Conservation (phyloP, 2,329 filamentous ascomycete genomes). For the Stagonosporopsis vannaccii region DNA sequence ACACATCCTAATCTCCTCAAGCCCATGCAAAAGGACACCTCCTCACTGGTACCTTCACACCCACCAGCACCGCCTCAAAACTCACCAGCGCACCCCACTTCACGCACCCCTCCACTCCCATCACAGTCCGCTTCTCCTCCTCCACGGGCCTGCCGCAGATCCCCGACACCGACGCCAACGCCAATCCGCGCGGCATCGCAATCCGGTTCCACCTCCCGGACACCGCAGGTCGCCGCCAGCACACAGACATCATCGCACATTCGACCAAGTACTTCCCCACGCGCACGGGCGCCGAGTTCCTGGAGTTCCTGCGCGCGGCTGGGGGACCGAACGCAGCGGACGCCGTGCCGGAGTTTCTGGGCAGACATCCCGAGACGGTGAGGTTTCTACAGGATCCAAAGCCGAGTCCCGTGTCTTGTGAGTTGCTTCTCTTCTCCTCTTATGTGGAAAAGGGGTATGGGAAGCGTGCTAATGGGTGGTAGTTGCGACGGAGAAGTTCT, state of each 20-base stretch:
- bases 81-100: slow-evolving; percentile 61
- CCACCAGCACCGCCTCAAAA: slow-evolving; percentile 52
- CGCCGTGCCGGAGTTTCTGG: slow-evolving; percentile 54
- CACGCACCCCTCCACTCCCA: slow-evolving; percentile 52
- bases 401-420: slow-evolving; percentile 56
- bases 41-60: slow-evolving; percentile 61
- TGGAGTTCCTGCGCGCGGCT: slow-evolving; percentile 56
- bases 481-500: slow-evolving; percentile 58
- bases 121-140: slow-evolving; percentile 61
- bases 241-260: slow-evolving; percentile 66
- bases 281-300: slow-evolving; percentile 61
- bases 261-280: slow-evolving; percentile 62
- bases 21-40: slow-evolving; percentile 64
- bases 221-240: slow-evolving; percentile 50
- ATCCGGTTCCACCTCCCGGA: slow-evolving; percentile 59
- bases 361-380: slow-evolving; percentile 55
- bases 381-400: slow-evolving; percentile 60
- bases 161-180: slow-evolving; percentile 57
- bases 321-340: slow-evolving; percentile 40
- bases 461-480: neutral
- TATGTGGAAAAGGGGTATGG: neutral
- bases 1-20: slow-evolving; percentile 30
- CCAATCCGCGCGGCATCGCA: slow-evolving; percentile 57
- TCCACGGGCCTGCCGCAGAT: slow-evolving; percentile 60
- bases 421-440: neutral